These are phyloP conservation scores for Danielia reshetovae DNA, from an alignment of 805 yeast species.

Conservation along the genomic window DNA sequence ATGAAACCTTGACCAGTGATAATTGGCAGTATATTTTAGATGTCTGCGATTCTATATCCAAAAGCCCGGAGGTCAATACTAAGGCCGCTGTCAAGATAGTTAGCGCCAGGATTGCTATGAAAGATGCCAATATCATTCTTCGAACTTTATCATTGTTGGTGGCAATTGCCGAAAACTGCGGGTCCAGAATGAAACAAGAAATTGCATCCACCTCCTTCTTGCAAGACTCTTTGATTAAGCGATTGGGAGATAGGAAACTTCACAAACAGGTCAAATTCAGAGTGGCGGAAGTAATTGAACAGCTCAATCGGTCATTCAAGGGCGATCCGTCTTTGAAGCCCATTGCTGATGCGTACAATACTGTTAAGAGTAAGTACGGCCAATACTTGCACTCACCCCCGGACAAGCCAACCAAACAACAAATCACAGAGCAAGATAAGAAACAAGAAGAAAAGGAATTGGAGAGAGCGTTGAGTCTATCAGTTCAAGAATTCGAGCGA, in stretches of 20 bases:
- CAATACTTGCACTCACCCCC: constrained; percentile 39
- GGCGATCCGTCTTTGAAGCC: constrained; percentile 74
- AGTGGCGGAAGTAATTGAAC: constrained; percentile 63
- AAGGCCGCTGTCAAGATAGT: constrained; percentile 27
- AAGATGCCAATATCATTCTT: constrained; percentile 40
- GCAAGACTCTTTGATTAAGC: constrained; percentile 29
- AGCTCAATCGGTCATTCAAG: constrained; percentile 60
- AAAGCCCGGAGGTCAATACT: constrained; percentile 35
- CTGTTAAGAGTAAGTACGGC: constrained; percentile 38
- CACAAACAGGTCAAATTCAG: constrained; percentile 66
- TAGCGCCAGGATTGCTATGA: constrained; percentile 21
- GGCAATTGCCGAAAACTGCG: constrained; percentile 43
- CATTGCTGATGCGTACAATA: constrained; percentile 57
- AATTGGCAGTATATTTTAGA: constrained; percentile 44
- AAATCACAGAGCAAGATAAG: constrained; percentile 42
- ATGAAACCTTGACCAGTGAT: constrained; percentile 37
- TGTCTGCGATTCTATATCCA: constrained; percentile 36
- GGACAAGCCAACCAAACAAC: constrained; percentile 54
- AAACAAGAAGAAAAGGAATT: constrained; percentile 75
- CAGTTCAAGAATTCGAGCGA: constrained; percentile 58
- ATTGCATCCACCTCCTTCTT: constrained; percentile 37
- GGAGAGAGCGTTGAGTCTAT: constrained; percentile 68
- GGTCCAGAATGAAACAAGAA: constrained; percentile 42
- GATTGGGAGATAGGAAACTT: constrained; percentile 50
- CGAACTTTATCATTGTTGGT: constrained; percentile 34